phyloP scores from a whole-genome alignment of 257 asterid species.

The Solanum sejunctum region DNA sequence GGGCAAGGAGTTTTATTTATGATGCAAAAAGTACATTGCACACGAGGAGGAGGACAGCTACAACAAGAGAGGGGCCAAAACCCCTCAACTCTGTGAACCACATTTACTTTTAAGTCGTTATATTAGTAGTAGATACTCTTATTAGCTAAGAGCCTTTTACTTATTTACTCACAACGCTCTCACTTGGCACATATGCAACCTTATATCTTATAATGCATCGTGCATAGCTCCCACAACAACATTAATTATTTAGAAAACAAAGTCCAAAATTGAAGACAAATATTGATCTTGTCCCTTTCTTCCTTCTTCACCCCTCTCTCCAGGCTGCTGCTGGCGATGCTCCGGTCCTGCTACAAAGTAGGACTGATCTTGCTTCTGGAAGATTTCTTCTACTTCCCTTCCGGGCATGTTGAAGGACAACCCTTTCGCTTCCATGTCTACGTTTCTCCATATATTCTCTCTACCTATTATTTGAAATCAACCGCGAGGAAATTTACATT shows the following conservation, averaged over 20 bases:
- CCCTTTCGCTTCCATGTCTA: slow-evolving; percentile 22
- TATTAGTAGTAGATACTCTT: neutral
- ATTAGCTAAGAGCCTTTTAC: neutral
- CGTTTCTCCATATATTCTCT: slow-evolving; percentile 22
- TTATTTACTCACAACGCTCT: neutral
- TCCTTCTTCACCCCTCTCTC: slow-evolving; percentile 1
- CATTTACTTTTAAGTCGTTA: neutral
- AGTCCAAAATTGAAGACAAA: slow-evolving; percentile 25
- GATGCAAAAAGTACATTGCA: neutral
- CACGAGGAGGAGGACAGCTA: neutral
- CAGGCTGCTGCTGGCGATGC: neutral
- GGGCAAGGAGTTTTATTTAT: neutral
- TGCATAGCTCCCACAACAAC: neutral
- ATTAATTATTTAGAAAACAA: neutral
- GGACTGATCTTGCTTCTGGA: slow-evolving; percentile 12
- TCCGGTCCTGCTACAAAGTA: slow-evolving; percentile 27
- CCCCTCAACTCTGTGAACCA: neutral
- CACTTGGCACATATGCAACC: neutral
- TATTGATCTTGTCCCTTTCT: neutral
- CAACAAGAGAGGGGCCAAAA: neutral
- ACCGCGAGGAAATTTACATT: neutral
- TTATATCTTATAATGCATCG: neutral
- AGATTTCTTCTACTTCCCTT: slow-evolving; percentile 1
- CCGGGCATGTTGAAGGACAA: slow-evolving; percentile 2
- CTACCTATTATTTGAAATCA: slow-evolving; percentile 4